Base-by-base conservation (phyloP, 1,284 basidiomycete species). In the Agroathelia rolfsii region DNA sequence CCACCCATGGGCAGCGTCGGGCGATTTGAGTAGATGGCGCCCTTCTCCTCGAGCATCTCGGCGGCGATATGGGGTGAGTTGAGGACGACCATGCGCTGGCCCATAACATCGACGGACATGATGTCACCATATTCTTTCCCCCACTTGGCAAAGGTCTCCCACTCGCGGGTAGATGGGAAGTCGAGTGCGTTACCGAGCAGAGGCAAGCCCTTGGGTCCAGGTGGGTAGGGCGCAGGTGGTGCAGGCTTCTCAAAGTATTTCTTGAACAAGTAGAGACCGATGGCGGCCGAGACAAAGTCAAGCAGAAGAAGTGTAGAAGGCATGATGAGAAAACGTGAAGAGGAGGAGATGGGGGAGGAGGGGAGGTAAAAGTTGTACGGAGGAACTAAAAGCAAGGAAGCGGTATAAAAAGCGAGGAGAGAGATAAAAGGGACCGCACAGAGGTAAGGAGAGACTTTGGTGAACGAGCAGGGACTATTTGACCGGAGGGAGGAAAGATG, bases 1-100 rank as follows among this genome's bases (percentile, higher is more conserved):
- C 72, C 72, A 24, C 66, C 70, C 72, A 72, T 70, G 14, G 64
- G 63, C 5, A 58, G 39, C 19, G 57, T 53, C 1, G 79, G 77
- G n/a, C 79, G 67, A 43, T 77, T 74, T 5, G 79, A 80, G 51
- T 80, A 81, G 32, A 71, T 69, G n/a, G 67, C 56, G 36, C 72
- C 72, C 45, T 76, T 73, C 54, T 73, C 76, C 49, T 81, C 75
- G 28, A 83, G 61, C 51, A 83, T 60, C 25, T 76, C 74, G 31
- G 58, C 45, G 3, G 75, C 73, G 18, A 59, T 47, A 43, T 68
- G 58, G 6, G 61, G 54, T 6, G 67, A 72, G 49, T 76, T 78
- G 20, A 83, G 47, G 31, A 81, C 58, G 30, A 83, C 49, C 20
- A 78, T 55, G 23, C 70, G 60, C 39, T 76, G 74, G 1, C 76